Evolutionary conservation across 2,329 filamentous ascomycete species (phyloP).

Genomic region (Metarhizium anisopliae): DNA sequence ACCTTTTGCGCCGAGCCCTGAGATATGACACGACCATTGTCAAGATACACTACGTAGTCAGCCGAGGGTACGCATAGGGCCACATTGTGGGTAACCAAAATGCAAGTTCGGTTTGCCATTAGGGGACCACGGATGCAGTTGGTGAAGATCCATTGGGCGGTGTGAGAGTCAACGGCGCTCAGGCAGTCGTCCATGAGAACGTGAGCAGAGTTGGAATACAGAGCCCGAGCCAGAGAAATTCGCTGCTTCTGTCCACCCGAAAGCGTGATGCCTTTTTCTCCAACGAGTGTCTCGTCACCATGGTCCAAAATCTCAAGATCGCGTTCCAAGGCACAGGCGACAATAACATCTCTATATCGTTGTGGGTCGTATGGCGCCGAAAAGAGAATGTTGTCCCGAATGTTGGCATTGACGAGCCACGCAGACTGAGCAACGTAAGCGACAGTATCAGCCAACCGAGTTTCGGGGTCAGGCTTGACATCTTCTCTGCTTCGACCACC

Average conservation of each 20-base stretch:
- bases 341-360: constrained; percentile 79
- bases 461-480: constrained; percentile 69
- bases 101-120: constrained; percentile 83
- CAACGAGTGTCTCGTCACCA: constrained; percentile 88
- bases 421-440: constrained; percentile 96
- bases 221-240: constrained; percentile 88
- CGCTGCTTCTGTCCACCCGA: constrained; percentile 97
- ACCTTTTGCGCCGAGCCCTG: constrained; percentile 74
- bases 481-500: constrained; percentile 82
- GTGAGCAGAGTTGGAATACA: constrained; percentile 93
- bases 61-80: constrained; percentile 76
- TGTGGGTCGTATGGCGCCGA: constrained; percentile 70
- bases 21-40: constrained; percentile 70
- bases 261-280: constrained; percentile 93
- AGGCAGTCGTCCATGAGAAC: constrained; percentile 90
- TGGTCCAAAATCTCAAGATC: constrained; percentile 88
- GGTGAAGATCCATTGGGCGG: constrained; percentile 95
- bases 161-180: constrained; percentile 94
- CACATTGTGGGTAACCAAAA: constrained; percentile 92
- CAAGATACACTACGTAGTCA: constrained; percentile 72
- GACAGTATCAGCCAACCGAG: constrained; percentile 80
- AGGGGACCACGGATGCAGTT: constrained; percentile 83
- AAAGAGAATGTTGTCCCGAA: constrained; percentile 94
- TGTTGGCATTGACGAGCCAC: constrained; percentile 92
- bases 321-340: constrained; percentile 82